Base-by-base conservation (phyloP, 371 early-diverging fungal genomes). In the Fennellomyces sp. region DNA sequence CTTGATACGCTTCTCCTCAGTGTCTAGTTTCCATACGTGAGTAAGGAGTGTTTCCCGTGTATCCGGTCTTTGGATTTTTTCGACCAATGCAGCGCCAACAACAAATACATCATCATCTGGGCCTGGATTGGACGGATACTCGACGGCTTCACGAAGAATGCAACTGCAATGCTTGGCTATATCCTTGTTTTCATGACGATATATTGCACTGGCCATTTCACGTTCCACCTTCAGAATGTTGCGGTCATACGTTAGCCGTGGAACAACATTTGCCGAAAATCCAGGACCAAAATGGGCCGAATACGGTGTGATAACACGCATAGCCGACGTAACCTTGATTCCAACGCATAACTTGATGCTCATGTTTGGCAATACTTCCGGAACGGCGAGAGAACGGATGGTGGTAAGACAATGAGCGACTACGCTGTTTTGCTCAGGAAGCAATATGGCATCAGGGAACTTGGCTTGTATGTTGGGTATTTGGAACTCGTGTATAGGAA, bases 281-380 rank as follows among this genome's bases (percentile, higher is more conserved):
- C 81, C 82, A 21, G 91, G 87, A 0, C 90, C 90, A 58, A 87
- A 78, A 50, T 80, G 76, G 17, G 89, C 83, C 0, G 88, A 78
- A 71, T 83, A 90, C 6, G 90, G 90, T n/a, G 86, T 87, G 57
- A 91, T 81, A 10, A 89, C 90, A 50, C 91, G 87, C 61, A 91
- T 56, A 25, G 90, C 91, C 7, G 89, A 89, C 1, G 90, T 80
- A 5, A 88, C 77, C 59, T 85, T 90, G 65, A 90, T 77, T 21
- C 87, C 90, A 31, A 91, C 64, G 21, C 90, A 79, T 12, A 90
- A 75, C 66, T 91, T 91, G 41, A 88, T 64, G 7, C 79, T 73
- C 15, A 63, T 52, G 19, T 75, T 74, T 10, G 69, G 71, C 15
- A 81, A 58, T 1, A 76, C 51, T 21, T 80, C 72, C 17, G 78